phyloP scores from a whole-genome alignment of 768 basidiomycete genomes.

The Suillus luteus region DNA sequence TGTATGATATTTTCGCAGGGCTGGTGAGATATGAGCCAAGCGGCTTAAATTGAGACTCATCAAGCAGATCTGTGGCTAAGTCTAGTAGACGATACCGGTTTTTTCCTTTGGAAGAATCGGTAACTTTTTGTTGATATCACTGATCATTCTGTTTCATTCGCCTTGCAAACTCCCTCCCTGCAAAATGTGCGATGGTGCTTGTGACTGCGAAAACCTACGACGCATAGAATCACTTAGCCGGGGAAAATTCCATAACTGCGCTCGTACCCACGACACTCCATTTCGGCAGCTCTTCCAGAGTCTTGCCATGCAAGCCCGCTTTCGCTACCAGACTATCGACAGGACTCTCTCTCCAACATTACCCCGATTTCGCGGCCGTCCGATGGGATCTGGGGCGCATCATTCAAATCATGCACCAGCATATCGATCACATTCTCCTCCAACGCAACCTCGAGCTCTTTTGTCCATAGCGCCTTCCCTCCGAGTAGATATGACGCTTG shows the following conservation, averaged over 20 bases:
- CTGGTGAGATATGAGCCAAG: background rate
- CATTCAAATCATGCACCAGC: conserved; percentile 91
- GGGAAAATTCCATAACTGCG: conserved; percentile 81
- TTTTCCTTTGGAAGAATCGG: background rate
- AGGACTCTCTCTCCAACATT: conserved; percentile 84
- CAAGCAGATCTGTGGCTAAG: background rate
- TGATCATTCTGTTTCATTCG: background rate
- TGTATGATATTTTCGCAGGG: background rate
- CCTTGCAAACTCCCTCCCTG: conserved; percentile 88
- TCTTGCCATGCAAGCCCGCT: conserved; percentile 65
- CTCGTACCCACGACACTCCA: conserved; percentile 95
- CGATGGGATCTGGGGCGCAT: conserved; percentile 86
- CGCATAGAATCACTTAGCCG: conserved; percentile 76
- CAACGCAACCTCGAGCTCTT: conserved; percentile 71
- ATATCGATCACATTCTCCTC: conserved; percentile 76
- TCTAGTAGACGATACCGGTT: background rate
- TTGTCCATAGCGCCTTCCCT: conserved; percentile 92
- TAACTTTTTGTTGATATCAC: background rate
- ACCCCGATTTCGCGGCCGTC: conserved; percentile 83
- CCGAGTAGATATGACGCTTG: conserved; percentile 87
- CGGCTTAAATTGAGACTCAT: background rate
- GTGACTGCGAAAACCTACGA: conserved; percentile 57
- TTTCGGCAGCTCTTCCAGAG: conserved; percentile 77
- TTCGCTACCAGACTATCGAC: conserved; percentile 88
- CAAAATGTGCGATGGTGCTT: background rate